phyloP scores from a whole-genome alignment of 441 rosid species.

The Aleurites moluccanus region DNA sequence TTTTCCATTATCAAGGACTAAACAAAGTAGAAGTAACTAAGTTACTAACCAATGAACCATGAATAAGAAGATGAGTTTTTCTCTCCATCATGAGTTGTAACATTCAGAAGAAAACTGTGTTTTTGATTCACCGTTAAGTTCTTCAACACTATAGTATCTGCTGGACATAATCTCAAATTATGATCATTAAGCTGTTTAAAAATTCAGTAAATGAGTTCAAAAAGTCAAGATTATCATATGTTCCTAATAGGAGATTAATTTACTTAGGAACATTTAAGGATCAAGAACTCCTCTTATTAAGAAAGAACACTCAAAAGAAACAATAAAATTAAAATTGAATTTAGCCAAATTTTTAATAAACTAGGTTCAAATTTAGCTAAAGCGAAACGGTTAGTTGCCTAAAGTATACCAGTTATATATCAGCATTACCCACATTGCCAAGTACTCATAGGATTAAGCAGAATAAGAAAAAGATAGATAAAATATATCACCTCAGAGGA shows the following conservation, averaged over 20 bases:
- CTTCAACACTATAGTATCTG: constrained; percentile 29
- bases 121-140: constrained; percentile 42
- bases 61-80: too few species aligned
- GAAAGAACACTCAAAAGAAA: too few species aligned
- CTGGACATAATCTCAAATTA: constrained; percentile 38
- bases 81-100: constrained; percentile 42
- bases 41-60: constrained; percentile 49
- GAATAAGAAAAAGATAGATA: neutral
- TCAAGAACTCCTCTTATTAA: too few species aligned
- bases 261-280: neutral
- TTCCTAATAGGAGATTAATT: too few species aligned
- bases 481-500: constrained; percentile 42
- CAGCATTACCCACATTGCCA: too few species aligned
- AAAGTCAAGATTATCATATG: too few species aligned
- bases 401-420: too few species aligned
- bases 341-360: too few species aligned
- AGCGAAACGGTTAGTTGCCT: too few species aligned
- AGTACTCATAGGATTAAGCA: too few species aligned
- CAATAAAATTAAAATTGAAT: too few species aligned
- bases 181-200: constrained; percentile 49
- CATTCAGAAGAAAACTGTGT: constrained; percentile 46
- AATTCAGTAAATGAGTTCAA: constrained; percentile 7
- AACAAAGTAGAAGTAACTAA: neutral
- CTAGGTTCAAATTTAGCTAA: too few species aligned
- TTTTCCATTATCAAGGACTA: neutral